Evolutionary conservation across 1,284 basidiomycete genomes (phyloP), one percentile per base, ranked within the genome.

Genomic region (Ustilago crameri): DNA sequence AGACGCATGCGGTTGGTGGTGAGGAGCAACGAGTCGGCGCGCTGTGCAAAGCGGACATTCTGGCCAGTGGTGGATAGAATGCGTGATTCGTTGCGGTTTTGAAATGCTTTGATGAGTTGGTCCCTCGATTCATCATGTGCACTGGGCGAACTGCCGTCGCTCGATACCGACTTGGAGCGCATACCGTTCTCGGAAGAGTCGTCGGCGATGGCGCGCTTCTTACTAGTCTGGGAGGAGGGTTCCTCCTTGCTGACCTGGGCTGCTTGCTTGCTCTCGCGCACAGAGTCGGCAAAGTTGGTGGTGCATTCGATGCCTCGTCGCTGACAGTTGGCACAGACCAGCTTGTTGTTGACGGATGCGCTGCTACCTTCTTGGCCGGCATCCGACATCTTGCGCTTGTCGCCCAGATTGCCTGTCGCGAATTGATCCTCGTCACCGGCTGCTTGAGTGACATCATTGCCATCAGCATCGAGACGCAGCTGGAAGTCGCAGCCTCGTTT

Each of bases 401-500:
- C 65, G 15, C 61, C 70, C 4, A 54, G 43, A 20, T 41, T 55
- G 17, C 51, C 44, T n/a, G 37, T 42, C 10, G 51, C 32, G n/a
- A 23, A 17, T 8, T 48, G 57, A 17, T 61, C 64, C 3, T 52
- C 53, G 7, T 61, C 53, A 7, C 35, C 51, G 2, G 32, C 24
- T 26, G 40, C 20, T 10, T 60, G 51, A 10, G 51, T 40, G 5
- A 66, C 26, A 24, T 65, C 66, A 52, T 74, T 68, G 46, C 65
- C 71, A 20, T 74, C 70, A 5, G 70, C 66, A 32, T 74, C 65
- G 41, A 68, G 65, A 27, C 63, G 59, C 30, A 74, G 53, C 41
- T 74, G 71, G 24, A 74, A 74, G 30, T 74, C 71, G 20, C 71
- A 74, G 7, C 71, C 71, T 42, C 71, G 56, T 52, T 74, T 74